A percentile compares a stretch with the other conserved stretches of the same genome.
These are phyloP conservation scores for Colletotrichum eleusines DNA, from an alignment of 2,329 filamentous ascomycete species.

Conservation along the genomic window DNA sequence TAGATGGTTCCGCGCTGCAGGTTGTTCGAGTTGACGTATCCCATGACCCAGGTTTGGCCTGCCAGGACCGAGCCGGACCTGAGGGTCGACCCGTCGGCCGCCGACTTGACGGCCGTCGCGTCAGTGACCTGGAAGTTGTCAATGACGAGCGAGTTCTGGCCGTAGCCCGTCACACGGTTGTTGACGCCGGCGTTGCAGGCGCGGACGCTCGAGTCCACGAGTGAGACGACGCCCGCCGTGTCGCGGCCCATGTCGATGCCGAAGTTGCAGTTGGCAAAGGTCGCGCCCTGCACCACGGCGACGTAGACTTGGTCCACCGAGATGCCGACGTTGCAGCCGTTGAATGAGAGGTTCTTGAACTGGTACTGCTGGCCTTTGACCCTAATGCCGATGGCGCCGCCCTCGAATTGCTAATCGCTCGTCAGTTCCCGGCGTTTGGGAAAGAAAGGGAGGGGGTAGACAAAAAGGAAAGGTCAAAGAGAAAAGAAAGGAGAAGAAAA, in stretches of 20 bases:
- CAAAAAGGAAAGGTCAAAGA: too few species aligned
- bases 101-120: slow-evolving; percentile 44
- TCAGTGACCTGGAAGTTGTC: slow-evolving; percentile 47
- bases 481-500: too few species aligned
- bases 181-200: slow-evolving; percentile 47
- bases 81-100: slow-evolving; percentile 41
- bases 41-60: slow-evolving; percentile 48
- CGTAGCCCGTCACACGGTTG: slow-evolving; percentile 44
- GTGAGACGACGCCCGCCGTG: slow-evolving; percentile 46
- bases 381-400: slow-evolving; percentile 49
- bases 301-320: slow-evolving; percentile 46
- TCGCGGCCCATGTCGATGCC: slow-evolving; percentile 48
- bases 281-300: slow-evolving; percentile 47
- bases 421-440: background rate
- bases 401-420: slow-evolving; percentile 46
- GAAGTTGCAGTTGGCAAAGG: slow-evolving; percentile 47
- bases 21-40: slow-evolving; percentile 43
- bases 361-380: slow-evolving; percentile 52
- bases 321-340: slow-evolving; percentile 48
- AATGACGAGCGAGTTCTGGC: slow-evolving; percentile 48
- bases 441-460: background rate
- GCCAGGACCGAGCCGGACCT: slow-evolving; percentile 37
- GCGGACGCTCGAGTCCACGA: slow-evolving; percentile 48
- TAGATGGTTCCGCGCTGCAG: slow-evolving; percentile 49
- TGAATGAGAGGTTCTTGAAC: slow-evolving; percentile 50